phyloP scores from a whole-genome alignment of 2,329 filamentous ascomycete genomes.

The Amauroascus verrucosus region DNA sequence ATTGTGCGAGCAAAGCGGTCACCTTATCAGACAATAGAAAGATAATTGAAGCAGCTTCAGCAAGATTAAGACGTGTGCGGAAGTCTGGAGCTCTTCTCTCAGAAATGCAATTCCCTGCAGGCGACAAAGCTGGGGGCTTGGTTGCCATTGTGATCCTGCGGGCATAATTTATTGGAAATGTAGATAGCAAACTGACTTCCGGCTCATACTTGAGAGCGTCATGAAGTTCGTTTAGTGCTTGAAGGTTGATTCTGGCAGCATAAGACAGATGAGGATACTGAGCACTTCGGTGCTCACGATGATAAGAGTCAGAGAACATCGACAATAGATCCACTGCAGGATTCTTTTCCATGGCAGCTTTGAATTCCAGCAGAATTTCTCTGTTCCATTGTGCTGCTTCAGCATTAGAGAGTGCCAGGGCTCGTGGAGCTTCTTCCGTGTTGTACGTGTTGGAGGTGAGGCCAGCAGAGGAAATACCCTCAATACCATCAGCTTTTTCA shows the following conservation, averaged over 20 bases:
- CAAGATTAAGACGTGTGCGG: conserved; percentile 17
- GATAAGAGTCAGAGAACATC: conserved; percentile 18
- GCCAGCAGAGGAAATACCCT: background rate
- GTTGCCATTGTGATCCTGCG: conserved; percentile 18
- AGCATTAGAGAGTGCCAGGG: background rate
- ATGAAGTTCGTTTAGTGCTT: conserved; percentile 16
- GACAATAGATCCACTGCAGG: conserved; percentile 20
- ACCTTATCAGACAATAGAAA: conserved; percentile 20
- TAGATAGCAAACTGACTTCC: conserved; percentile 19
- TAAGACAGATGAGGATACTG: conserved; percentile 13
- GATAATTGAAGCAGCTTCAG: conserved; percentile 18
- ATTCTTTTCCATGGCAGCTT: conserved; percentile 17
- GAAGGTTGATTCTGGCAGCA: conserved; percentile 16
- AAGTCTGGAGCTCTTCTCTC: conserved; percentile 14
- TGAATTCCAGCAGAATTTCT: conserved; percentile 19
- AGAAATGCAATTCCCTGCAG: background rate
- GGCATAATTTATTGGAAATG: conserved; percentile 18
- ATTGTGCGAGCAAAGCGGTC: conserved; percentile 14
- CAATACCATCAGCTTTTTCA: background rate
- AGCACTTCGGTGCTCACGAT: conserved; percentile 12
- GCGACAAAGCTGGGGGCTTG: conserved; percentile 2
- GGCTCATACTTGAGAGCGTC: conserved; percentile 15
- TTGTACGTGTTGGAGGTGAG: background rate
- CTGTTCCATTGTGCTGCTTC: conserved; percentile 19
- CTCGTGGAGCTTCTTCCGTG: background rate